Evolutionary conservation across 352 stramenopile genomes (phyloP), one percentile per base, ranked within the genome.

Genomic region (Aphanomyces stellatus): DNA sequence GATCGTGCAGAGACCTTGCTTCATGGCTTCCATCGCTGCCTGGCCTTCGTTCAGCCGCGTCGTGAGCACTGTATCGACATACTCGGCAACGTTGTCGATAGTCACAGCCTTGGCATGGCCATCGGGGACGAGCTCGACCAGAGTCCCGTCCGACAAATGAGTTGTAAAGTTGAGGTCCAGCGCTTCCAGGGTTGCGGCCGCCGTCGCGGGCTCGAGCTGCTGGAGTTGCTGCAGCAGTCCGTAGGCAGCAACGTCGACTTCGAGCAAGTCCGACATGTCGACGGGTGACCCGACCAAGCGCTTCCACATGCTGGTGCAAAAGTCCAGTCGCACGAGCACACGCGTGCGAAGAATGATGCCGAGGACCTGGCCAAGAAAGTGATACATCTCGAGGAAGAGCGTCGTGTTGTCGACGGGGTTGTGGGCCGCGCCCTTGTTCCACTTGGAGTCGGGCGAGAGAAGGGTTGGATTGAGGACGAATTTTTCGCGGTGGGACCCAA

Each of bases 331-430:
- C 19, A 93, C 73, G 24, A 85, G 88, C 1, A 96, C 85, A 0
- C 80, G 72, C 46, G 81, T 96, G 8, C 90, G 80, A 7, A 97
- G 72, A 46, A 88, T 90, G 33, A 90, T 90, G 0, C 88, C 91
- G 10, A 97, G 76, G 70, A 97, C 86, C 68, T 97, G 83, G 0
- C 91, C 91, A 13, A 97, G 61, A 51, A 97, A 97, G 41, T 82
- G 75, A 46, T 91, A 94, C 81, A 96, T 94, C 53, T 96, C 86
- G 19, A 76, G 71, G 31, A 88, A 77, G 1, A 96, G 62, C 41
- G 88, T 78, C 0, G 78, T 74, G 51, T 78, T 79, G 19, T 88
- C 74, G 41, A 86, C 72, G 0, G 66, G 31, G 30, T 74, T 81
- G 60, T 88, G 77, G 17, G 40, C 27, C 24, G 22, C 35, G 22